A percentile compares a stretch with the other conserved stretches of the same genome.
These are phyloP conservation scores for Sugiyamaella neomexicana DNA, from an alignment of 1,139 yeast species.

Conservation along the genomic window DNA sequence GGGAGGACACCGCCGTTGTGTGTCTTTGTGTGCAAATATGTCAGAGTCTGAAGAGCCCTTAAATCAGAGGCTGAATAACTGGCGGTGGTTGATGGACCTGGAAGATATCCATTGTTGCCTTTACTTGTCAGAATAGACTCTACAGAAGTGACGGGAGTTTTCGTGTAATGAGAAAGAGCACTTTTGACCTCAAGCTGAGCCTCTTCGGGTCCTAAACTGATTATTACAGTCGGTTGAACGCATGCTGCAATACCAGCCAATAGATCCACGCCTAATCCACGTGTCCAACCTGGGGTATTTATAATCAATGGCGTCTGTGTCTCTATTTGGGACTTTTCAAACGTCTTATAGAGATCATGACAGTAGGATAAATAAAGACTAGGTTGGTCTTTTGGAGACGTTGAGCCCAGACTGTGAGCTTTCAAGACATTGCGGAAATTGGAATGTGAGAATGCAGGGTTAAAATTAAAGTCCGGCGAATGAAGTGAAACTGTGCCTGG, in stretches of 20 bases:
- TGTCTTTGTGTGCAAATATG: conserved; percentile 37
- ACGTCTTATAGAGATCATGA: conserved; percentile 46
- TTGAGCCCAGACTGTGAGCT: conserved; percentile 64
- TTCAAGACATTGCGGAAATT: conserved; percentile 33
- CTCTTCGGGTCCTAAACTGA: conserved; percentile 48
- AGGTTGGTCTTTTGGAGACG: conserved; percentile 73
- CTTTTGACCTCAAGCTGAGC: conserved; percentile 21
- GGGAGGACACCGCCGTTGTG: not conserved
- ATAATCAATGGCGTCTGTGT: conserved; percentile 52
- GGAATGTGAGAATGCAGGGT: conserved; percentile 41
- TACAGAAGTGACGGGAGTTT: conserved; percentile 12
- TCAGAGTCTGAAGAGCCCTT: conserved; percentile 37
- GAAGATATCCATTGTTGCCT: not conserved
- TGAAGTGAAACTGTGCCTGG: conserved; percentile 69
- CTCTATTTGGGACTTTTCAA: conserved; percentile 26
- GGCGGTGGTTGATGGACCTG: conserved; percentile 7
- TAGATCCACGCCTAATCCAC: conserved; percentile 79
- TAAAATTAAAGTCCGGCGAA: conserved; percentile 26
- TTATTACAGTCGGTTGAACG: conserved; percentile 56
- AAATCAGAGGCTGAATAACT: conserved; percentile 38
- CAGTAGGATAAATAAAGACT: conserved; percentile 52
- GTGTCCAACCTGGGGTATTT: conserved; percentile 93
- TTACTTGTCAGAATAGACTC: conserved; percentile 14
- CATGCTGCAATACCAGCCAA: conserved; percentile 50
- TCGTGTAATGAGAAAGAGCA: conserved; percentile 3